Evolutionary conservation across 1,284 basidiomycete genomes (phyloP), one percentile per base, ranked within the genome.

Genomic region (Ustilago sp.): DNA sequence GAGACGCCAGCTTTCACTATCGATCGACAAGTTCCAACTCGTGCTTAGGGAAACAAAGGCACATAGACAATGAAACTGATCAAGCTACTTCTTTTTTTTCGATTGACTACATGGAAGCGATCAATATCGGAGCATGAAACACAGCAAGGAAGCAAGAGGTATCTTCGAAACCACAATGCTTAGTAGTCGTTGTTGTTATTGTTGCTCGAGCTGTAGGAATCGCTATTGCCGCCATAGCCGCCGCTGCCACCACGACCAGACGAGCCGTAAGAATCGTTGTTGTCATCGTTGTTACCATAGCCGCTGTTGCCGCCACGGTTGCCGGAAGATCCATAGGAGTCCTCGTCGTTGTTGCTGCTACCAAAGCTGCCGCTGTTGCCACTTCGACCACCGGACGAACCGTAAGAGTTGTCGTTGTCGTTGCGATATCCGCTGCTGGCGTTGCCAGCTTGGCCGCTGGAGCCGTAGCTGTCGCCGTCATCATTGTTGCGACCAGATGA

Each of bases 151-250:
- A 36, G 15, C 17, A 12, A 28, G 5, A 17, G 19, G 34, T 41
- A 58, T 58, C 41, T 39, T n/a, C 31, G 8, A 31, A 32, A 35
- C 31, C 31, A 9, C 8, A 15, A 12, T 9, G 48, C 19, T 50
- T 48, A 59, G 52, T 62, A 41, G 50, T 63, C 38, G 54, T 62
- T 59, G 62, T 60, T 55, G 60, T 58, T 52, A 56, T 62, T 41
- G 66, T 59, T 63, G 35, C 54, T 36, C n/a, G 56, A 63, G 11
- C 59, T 57, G 34, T 52, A 67, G 41, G 58, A 57, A n/a, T 54
- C 55, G 36, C 19, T 32, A 48, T 59, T 57, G 19, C 59, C 63
- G 32, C 53, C 57, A 19, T 28, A 12, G 8, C 43, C 50, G 50
- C 19, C 19, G 47, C 53, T 50, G 35, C 63, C 63, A 38, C 61